These are phyloP conservation scores for Talaromyces funiculosus DNA, from an alignment of 2,329 filamentous ascomycete species.

Conservation along the genomic window DNA sequence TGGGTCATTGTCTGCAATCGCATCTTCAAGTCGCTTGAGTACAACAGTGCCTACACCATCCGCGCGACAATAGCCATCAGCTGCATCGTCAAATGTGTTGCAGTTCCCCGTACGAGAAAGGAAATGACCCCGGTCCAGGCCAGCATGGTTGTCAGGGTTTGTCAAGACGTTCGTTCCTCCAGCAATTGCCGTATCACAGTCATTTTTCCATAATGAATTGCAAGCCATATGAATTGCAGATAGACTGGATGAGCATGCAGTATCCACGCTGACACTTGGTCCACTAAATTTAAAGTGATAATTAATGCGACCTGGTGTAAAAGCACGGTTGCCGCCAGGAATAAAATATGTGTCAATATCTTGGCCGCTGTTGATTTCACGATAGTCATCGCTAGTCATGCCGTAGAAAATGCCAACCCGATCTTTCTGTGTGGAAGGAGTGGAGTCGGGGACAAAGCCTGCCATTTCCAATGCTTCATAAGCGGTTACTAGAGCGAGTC, in stretches of 20 bases:
- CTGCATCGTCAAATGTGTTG: slow-evolving; percentile 45
- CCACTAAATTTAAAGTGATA: slow-evolving; percentile 73
- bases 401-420: slow-evolving; percentile 68
- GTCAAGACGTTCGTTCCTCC: slow-evolving; percentile 71
- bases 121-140: slow-evolving; percentile 53
- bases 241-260: slow-evolving; percentile 68
- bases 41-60: slow-evolving; percentile 48
- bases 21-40: slow-evolving; percentile 48
- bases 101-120: slow-evolving; percentile 38
- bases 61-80: slow-evolving; percentile 51
- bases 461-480: slow-evolving; percentile 76
- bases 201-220: slow-evolving; percentile 64
- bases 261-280: slow-evolving; percentile 66
- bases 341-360: slow-evolving; percentile 65
- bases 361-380: slow-evolving; percentile 65
- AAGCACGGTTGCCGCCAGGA: slow-evolving; percentile 56
- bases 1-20: slow-evolving; percentile 45
- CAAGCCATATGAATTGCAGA: slow-evolving; percentile 67
- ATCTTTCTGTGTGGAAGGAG: slow-evolving; percentile 57
- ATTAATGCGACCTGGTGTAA: slow-evolving; percentile 60
- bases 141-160: slow-evolving; percentile 71
- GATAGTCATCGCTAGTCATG: slow-evolving; percentile 61
- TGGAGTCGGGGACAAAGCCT: slow-evolving; percentile 66
- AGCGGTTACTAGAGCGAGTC: slow-evolving; percentile 65
- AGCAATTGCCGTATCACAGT: slow-evolving; percentile 73